Evolutionary conservation across 768 basidiomycete species (phyloP).

Genomic region (Tricholoma flavovirens): DNA sequence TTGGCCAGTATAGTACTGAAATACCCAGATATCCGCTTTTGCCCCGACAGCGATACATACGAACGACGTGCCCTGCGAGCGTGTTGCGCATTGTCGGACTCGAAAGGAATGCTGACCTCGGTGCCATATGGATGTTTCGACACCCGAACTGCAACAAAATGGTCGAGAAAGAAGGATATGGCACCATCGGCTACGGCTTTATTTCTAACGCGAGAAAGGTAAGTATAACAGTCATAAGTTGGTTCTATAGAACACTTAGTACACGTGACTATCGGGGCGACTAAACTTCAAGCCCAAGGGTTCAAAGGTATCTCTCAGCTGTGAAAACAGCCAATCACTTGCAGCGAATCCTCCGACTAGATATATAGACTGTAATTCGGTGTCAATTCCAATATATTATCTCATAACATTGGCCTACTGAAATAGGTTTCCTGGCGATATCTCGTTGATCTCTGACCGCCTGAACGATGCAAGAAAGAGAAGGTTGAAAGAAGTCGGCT

Average conservation of each 20-base stretch:
- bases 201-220: constrained; percentile 21
- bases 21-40: not conserved
- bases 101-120: constrained; percentile 2
- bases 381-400: not conserved
- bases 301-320: constrained; percentile 18
- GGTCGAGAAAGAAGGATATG: constrained; percentile 38
- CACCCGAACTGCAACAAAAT: constrained; percentile 32
- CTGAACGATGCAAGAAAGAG: constrained; percentile 11
- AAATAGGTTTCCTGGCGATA: constrained; percentile 9
- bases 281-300: constrained; percentile 13
- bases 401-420: constrained; percentile 8
- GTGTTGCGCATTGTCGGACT: constrained; percentile 14
- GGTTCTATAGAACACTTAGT: not conserved
- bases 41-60: not conserved
- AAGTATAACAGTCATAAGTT: not conserved
- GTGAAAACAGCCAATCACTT: constrained; percentile 36
- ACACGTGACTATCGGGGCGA: constrained; percentile 18
- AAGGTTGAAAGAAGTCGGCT: constrained; percentile 16
- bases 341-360: constrained; percentile 43
- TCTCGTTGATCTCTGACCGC: constrained; percentile 3
- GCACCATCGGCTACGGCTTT: constrained; percentile 45
- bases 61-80: not conserved
- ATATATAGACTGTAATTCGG: constrained; percentile 26
- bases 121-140: constrained; percentile 35
- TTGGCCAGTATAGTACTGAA: constrained; percentile 2